phyloP scores from a whole-genome alignment of 2,329 filamentous ascomycete genomes.

The Talaromyces sp. region DNA sequence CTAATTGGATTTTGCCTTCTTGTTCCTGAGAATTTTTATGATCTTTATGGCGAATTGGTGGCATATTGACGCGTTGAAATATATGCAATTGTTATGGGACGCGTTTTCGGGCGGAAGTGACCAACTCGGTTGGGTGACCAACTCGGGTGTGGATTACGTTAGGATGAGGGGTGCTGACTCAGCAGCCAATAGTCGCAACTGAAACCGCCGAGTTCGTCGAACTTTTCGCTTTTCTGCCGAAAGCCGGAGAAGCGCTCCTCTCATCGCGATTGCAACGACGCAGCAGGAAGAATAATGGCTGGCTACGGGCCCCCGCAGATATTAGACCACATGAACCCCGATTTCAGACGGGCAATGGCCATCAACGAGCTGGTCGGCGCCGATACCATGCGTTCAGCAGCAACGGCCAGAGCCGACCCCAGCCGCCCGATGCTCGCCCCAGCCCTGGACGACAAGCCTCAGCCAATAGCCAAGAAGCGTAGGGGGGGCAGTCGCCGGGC shows the following conservation, averaged over 20 bases:
- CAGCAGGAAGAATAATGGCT: constrained; percentile 1
- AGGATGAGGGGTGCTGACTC: constrained; percentile 11
- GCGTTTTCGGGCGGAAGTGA: too few relatives aligned
- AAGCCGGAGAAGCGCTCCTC: constrained; percentile 24
- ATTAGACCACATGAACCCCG: constrained; percentile 7
- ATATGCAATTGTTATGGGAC: too few relatives aligned
- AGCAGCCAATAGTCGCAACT: background rate
- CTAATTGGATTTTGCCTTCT: too few relatives aligned
- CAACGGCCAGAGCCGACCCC: background rate
- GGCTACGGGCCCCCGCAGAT: constrained; percentile 9
- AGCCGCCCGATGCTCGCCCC: constrained; percentile 5
- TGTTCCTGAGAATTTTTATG: too few relatives aligned
- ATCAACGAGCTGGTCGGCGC: constrained; percentile 1
- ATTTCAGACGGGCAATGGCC: constrained; percentile 7
- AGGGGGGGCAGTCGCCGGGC: constrained; percentile 45
- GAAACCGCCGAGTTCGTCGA: constrained; percentile 26
- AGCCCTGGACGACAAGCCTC: constrained; percentile 23
- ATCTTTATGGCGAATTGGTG: too few relatives aligned
- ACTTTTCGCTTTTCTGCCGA: constrained; percentile 31
- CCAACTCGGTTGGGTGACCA: too few relatives aligned
- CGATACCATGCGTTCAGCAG: constrained; percentile 8
- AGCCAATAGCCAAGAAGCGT: constrained; percentile 44
- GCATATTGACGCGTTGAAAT: too few relatives aligned
- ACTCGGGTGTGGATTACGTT: too few relatives aligned
- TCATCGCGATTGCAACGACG: background rate